A percentile compares a stretch with the other conserved stretches of the same genome.
Evolutionary conservation across 78 protist species (phyloP).

Genomic region (Dictyostelium brefeldianum): DNA sequence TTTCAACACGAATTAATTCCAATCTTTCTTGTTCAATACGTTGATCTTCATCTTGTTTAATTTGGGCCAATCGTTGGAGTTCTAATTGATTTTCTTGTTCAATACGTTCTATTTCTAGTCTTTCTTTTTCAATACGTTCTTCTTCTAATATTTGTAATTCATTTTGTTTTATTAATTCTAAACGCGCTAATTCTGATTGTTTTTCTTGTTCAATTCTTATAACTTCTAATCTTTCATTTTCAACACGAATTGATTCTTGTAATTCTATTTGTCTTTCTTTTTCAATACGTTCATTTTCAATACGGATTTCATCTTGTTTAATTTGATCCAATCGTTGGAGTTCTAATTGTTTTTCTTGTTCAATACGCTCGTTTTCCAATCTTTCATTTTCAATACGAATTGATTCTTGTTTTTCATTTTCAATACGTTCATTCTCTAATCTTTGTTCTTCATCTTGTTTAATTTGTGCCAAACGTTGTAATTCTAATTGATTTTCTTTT

Average conservation of each 20-base stretch:
- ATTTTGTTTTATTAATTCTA: not conserved
- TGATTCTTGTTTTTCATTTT: not conserved
- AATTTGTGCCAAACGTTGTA: not conserved
- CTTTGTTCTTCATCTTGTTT: not conserved
- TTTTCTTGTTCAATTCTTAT: not conserved
- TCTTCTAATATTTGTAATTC: not conserved
- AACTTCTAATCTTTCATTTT: constrained; percentile 2
- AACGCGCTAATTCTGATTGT: not conserved
- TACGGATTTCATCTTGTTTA: not conserved
- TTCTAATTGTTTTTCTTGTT: not conserved
- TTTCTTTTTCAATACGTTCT: not conserved
- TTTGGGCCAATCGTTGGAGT: too few species aligned
- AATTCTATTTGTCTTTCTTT: not conserved
- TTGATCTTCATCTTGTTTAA: not conserved
- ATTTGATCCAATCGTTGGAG: not conserved
- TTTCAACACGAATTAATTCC: not conserved
- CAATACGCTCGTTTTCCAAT: not conserved
- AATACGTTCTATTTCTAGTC: not conserved
- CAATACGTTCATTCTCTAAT: constrained; percentile 1
- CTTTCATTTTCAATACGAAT: not conserved
- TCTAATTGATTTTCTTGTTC: constrained; percentile 24
- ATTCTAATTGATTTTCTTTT: not conserved
- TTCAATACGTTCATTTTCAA: not conserved
- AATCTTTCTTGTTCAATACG: constrained; percentile 16
- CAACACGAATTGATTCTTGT: not conserved